Evolutionary conservation across 1,284 basidiomycete genomes (phyloP).

Genomic region (Cryptococcus floricola): DNA sequence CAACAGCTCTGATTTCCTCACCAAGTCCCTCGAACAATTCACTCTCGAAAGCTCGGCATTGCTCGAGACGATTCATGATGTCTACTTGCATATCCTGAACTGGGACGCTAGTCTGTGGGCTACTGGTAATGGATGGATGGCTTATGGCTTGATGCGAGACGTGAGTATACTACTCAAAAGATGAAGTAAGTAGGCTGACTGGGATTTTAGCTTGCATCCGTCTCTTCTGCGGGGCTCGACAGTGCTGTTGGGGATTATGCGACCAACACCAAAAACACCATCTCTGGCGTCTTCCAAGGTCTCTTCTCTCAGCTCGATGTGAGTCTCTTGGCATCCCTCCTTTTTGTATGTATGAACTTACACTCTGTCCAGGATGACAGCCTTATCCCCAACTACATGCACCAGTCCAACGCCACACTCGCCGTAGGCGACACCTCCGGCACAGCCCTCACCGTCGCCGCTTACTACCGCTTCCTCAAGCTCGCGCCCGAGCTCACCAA

Average conservation of each 20-base stretch:
- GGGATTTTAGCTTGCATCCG: conserved; percentile 14
- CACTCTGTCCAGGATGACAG: conserved; percentile 7
- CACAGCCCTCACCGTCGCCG: conserved; percentile 31
- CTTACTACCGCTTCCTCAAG: conserved; percentile 33
- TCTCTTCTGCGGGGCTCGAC: conserved; percentile 9
- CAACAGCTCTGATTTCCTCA: conserved; percentile 51
- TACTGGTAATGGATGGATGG: conserved; percentile 50
- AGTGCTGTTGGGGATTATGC: conserved; percentile 36
- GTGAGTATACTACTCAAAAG: conserved; percentile 4
- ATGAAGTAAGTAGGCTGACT: not conserved
- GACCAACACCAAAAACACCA: conserved; percentile 54
- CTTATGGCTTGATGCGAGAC: conserved; percentile 23
- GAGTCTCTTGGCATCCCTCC: conserved; percentile 6
- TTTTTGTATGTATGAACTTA: not conserved
- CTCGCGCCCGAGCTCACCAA: conserved; percentile 12
- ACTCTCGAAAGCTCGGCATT: conserved; percentile 52
- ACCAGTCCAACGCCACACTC: conserved; percentile 5
- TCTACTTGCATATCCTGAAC: conserved; percentile 55
- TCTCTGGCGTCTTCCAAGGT: conserved; percentile 44
- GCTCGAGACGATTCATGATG: conserved; percentile 40
- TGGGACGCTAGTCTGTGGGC: conserved; percentile 57
- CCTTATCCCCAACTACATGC: conserved; percentile 35
- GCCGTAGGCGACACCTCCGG: conserved; percentile 29
- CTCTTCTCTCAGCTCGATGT: conserved; percentile 50
- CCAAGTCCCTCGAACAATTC: conserved; percentile 54